A percentile compares a stretch with the other conserved stretches of the same genome.
Evolutionary conservation across 2,329 filamentous ascomycete species (phyloP).

Genomic region (Fusarium sp.): DNA sequence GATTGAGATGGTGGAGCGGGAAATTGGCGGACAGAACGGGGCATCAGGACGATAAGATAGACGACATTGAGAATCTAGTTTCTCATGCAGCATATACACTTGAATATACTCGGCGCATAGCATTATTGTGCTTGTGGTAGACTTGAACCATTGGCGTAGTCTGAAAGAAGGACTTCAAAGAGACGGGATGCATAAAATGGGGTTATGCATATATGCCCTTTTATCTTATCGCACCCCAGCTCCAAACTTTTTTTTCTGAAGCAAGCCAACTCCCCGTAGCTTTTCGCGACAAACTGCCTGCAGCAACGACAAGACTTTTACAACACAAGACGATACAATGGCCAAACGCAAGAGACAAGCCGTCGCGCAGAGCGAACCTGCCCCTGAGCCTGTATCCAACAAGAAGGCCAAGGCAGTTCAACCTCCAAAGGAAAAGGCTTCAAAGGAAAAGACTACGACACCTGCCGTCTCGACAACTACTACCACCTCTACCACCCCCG

Average conservation of each 20-base stretch:
- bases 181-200: constrained; percentile 27
- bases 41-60: constrained; percentile 36
- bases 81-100: constrained; percentile 31
- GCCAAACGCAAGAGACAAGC: constrained; percentile 60
- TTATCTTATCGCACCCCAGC: constrained; percentile 48
- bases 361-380: constrained; percentile 39
- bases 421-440: constrained; percentile 22
- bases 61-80: constrained; percentile 20
- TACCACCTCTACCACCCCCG: constrained; percentile 38
- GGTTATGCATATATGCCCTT: constrained; percentile 37
- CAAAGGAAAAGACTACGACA: constrained; percentile 39
- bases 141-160: background rate
- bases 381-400: constrained; percentile 34
- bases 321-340: constrained; percentile 47
- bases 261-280: background rate
- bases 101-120: constrained; percentile 42
- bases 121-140: constrained; percentile 20
- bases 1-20: constrained; percentile 87
- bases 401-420: constrained; percentile 44
- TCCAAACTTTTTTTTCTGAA: constrained; percentile 41
- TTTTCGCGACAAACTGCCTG: constrained; percentile 15
- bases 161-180: constrained; percentile 1
- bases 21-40: constrained; percentile 50
- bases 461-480: constrained; percentile 27
- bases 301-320: constrained; percentile 16